Base-by-base conservation (phyloP, 345 rosid species). In the Litchi chinensis region DNA sequence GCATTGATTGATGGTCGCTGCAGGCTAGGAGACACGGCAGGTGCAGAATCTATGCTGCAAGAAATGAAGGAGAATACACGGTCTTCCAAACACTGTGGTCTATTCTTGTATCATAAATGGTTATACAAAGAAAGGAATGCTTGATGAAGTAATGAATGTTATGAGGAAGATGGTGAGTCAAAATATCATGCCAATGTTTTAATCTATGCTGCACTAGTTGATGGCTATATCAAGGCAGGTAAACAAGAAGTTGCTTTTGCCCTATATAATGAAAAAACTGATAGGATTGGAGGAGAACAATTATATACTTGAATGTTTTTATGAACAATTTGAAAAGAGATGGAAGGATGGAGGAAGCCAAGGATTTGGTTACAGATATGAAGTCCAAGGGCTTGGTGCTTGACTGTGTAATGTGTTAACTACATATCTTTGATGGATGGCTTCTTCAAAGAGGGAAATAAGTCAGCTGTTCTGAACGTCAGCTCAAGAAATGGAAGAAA, bases 361-460 rank as follows among this genome's bases (percentile, higher is more conserved):
- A 81, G 59, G 87, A 65, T 76, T 82, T 93, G 64, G 80, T 84
- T 73, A 71, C 83, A 81, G 88, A 85, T 81, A 83, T 87, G 86
- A 84, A 77, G 73, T 86, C 93, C 46, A 84, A 70, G 67, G 97
- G 95, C 59, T 65, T 93, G 84, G 79, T 70, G 28, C 88, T 88
- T 79, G 98, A 93, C 79, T 87, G 41, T 71, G 37, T 32, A 32
- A 32, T 32, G 32, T 28, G 88, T 93, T 79, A 93, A 91, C 84
- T 95, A 92, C 86, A 95, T 98, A 15, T 92, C 98, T 84, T 76
- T 92, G 37, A 93, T 92, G 91, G 99, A 95, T 84, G 93, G 91
- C 63, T 89, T 90, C 86, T 93, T 93, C 79, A 95, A 89, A 87
- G 89, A 65, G 40, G 93, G 96, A 74, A 88, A 87, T 24, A 96